Conservation (phyloP, 345 rosid species). For the Euphorbia tirucalli region DNA sequence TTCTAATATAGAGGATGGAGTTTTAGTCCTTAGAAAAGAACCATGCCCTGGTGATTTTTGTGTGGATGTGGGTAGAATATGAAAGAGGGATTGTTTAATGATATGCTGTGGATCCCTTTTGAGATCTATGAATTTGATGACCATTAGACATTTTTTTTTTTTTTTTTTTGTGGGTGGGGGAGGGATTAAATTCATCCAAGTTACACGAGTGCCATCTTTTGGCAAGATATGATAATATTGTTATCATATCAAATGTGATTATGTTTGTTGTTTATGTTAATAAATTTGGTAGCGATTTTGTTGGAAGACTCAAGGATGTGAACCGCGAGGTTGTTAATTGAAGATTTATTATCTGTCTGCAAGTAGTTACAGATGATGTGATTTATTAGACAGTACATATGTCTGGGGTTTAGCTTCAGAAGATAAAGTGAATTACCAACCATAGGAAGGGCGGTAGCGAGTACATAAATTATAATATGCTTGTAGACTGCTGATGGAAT, state of each 20-base stretch:
- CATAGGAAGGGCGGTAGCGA: neutral
- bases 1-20: neutral
- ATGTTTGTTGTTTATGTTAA: neutral
- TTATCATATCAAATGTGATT: neutral
- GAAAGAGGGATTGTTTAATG: neutral
- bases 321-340: neutral
- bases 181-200: too few species aligned
- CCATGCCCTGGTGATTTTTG: neutral
- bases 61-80: neutral
- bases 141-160: neutral
- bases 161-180: too few species aligned
- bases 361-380: neutral
- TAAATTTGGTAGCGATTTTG: conserved; percentile 1
- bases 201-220: neutral
- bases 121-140: neutral
- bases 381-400: neutral
- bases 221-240: neutral
- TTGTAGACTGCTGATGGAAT: neutral
- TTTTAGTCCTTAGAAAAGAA: neutral
- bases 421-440: neutral
- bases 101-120: neutral
- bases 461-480: neutral
- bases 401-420: neutral
- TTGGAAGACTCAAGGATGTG: neutral
- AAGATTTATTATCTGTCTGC: neutral